Evolutionary conservation across 306 rosid genomes (phyloP).

Genomic region (Hylodesmum podocarpum): DNA sequence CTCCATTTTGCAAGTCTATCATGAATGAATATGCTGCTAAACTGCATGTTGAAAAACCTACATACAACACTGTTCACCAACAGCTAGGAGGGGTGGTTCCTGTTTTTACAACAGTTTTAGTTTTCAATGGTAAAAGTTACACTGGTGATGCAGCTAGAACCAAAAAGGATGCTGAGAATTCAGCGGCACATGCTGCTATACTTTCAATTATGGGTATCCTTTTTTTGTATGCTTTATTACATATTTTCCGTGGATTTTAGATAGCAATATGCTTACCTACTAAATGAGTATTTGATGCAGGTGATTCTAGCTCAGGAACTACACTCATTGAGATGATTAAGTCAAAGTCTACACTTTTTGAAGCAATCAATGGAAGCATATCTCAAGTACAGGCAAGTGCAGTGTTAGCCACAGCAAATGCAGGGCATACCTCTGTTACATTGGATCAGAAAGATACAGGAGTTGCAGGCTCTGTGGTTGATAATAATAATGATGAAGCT

Average conservation of each 20-base stretch:
- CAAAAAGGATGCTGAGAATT: conserved; percentile 67
- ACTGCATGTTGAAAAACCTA: conserved; percentile 38
- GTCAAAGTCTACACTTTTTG: conserved; percentile 40
- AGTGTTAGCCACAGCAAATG: not conserved
- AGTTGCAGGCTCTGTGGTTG: conserved; percentile 10
- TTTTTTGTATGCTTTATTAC: conserved; percentile 2
- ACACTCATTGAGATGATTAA: conserved; percentile 37
- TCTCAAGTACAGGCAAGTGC: not conserved
- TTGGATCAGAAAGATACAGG: not conserved
- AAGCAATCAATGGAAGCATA: conserved; percentile 1
- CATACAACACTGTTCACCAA: conserved; percentile 35
- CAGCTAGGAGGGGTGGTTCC: conserved; percentile 28
- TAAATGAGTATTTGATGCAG: conserved; percentile 32
- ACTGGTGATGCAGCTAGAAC: conserved; percentile 36
- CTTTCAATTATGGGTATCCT: conserved; percentile 51
- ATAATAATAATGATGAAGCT: not conserved
- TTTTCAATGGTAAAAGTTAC: conserved; percentile 45
- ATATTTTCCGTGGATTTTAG: not conserved
- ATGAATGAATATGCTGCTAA: conserved; percentile 58
- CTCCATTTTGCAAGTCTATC: conserved; percentile 45
- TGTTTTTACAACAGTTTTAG: conserved; percentile 44
- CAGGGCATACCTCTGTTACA: not conserved
- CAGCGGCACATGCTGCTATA: conserved; percentile 55
- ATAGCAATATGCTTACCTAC: not conserved
- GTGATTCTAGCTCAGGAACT: conserved; percentile 29